These are phyloP conservation scores for Phytophthora sansomeana DNA, from an alignment of 352 stramenopile genomes.

Conservation along the genomic window DNA sequence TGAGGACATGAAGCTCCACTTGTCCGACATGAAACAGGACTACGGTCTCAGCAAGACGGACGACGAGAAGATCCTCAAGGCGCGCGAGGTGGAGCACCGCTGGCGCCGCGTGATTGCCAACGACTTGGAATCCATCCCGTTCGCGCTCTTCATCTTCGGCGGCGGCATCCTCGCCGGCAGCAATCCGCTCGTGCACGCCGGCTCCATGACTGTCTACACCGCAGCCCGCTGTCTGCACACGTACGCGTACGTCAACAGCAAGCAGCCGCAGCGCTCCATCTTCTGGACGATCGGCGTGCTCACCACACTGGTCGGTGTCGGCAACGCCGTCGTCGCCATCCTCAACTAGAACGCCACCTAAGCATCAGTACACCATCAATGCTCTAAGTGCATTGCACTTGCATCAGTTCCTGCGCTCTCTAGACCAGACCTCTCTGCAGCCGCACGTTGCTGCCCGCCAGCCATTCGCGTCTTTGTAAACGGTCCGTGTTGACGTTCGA, in stretches of 20 bases:
- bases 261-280: constrained; percentile 31
- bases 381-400: no score
- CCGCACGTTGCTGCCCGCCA: neutral
- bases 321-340: no score
- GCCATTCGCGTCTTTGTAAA: constrained; percentile 4
- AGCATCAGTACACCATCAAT: no score
- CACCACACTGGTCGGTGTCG: no score
- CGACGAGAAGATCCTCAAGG: constrained; percentile 47
- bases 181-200: constrained; percentile 30
- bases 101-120: constrained; percentile 57
- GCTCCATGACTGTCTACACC: constrained; percentile 32
- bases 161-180: constrained; percentile 36
- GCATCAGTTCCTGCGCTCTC: no score
- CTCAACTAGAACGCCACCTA: no score
- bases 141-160: constrained; percentile 50
- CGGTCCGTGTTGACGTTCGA: neutral
- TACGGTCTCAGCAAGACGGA: constrained; percentile 11
- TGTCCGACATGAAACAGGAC: constrained; percentile 35
- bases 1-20: constrained; percentile 43
- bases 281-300: constrained; percentile 43
- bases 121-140: constrained; percentile 55
- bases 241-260: constrained; percentile 43
- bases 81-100: constrained; percentile 46
- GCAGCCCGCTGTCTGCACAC: constrained; percentile 43
- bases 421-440: neutral